Percentiles rank a stretch among this genome's conserved stretches.
These are phyloP conservation scores for Plectranthus barbatus DNA, from an alignment of 257 asterid species.

Conservation along the genomic window DNA sequence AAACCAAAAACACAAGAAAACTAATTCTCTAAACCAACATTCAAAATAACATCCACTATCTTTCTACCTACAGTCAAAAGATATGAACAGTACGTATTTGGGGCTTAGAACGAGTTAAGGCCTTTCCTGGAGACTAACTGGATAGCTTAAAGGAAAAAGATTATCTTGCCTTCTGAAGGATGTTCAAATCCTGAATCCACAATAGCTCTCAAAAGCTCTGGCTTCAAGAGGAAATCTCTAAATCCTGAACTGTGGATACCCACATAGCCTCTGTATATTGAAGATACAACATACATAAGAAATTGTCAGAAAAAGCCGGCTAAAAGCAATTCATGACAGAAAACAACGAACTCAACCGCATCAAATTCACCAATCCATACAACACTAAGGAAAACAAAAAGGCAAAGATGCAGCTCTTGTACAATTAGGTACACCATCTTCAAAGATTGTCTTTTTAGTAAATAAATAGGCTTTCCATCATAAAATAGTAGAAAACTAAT, in stretches of 20 bases:
- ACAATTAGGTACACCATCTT: background rate
- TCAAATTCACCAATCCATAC: background rate
- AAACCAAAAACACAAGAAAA: too few species aligned
- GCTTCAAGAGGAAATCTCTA: conserved; percentile 51
- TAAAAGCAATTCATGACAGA: background rate
- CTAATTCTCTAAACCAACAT: background rate
- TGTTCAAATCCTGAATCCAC: conserved; percentile 60
- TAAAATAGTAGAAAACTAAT: background rate
- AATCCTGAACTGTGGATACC: conserved; percentile 62
- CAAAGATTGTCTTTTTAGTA: background rate
- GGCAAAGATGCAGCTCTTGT: background rate
- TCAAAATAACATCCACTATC: background rate
- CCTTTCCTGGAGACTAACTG: background rate
- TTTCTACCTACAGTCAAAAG: background rate
- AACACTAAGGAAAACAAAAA: background rate
- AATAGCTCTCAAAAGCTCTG: conserved; percentile 51
- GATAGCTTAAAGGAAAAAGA: background rate
- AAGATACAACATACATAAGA: background rate
- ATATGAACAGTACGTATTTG: background rate
- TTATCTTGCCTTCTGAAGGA: conserved; percentile 50
- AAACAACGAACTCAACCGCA: background rate
- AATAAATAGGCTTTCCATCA: background rate
- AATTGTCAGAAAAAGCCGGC: background rate
- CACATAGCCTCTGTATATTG: conserved; percentile 40
- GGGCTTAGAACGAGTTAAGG: background rate